A percentile compares a stretch with the other conserved stretches of the same genome.
These are phyloP conservation scores for Paramecium octaurelia DNA, from an alignment of 73 alveolate species.

Conservation along the genomic window DNA sequence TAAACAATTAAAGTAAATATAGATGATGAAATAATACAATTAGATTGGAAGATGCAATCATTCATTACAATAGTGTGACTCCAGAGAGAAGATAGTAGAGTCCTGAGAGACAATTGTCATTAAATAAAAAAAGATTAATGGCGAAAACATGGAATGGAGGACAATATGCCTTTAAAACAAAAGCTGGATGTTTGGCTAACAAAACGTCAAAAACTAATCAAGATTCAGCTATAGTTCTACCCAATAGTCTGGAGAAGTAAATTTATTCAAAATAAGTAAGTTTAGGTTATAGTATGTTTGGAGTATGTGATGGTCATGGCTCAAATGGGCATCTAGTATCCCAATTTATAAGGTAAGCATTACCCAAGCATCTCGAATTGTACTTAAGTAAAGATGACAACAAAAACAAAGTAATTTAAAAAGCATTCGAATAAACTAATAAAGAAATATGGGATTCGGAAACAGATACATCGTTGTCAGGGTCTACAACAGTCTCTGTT, in stretches of 20 bases:
- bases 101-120: constrained; percentile 7
- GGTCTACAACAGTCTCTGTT: constrained; percentile 74
- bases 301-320: constrained; percentile 63
- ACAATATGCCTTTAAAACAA: constrained; percentile 45
- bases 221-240: constrained; percentile 42
- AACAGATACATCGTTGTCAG: constrained; percentile 63
- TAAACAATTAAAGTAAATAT: background rate
- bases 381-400: background rate
- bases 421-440: constrained; percentile 53
- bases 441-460: constrained; percentile 62
- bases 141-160: constrained; percentile 29
- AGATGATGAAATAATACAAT: background rate
- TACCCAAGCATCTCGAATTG: constrained; percentile 42
- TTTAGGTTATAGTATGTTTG: constrained; percentile 16
- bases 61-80: background rate
- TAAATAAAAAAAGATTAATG: constrained; percentile 12
- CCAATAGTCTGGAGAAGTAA: background rate
- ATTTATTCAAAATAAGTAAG: background rate
- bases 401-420: background rate
- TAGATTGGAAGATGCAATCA: background rate
- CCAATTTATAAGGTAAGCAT: background rate
- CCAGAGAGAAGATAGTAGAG: constrained; percentile 36
- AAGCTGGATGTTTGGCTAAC: constrained; percentile 55
- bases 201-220: constrained; percentile 54
- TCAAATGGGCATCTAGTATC: constrained; percentile 55